A percentile compares a stretch with the other conserved stretches of the same genome.
phyloP scores from a whole-genome alignment of 176 grass and related monocot species.

The Dactylis glomerata region DNA sequence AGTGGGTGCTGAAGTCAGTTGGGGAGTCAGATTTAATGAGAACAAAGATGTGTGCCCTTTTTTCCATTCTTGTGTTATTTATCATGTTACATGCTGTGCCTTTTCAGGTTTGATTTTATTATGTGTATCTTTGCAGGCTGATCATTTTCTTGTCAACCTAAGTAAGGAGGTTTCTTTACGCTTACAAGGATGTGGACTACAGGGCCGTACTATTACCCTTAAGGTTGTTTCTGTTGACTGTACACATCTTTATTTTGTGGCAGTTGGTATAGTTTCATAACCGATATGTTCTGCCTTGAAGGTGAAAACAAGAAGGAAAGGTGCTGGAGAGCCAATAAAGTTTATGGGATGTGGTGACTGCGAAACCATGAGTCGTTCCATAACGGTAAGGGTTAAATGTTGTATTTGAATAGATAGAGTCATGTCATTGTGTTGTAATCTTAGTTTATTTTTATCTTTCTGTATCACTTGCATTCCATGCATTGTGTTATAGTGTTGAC shows the following conservation, averaged over 20 bases:
- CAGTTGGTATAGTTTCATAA: slow-evolving; percentile 10
- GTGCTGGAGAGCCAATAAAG: slow-evolving; percentile 81
- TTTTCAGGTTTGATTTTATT: slow-evolving; percentile 27
- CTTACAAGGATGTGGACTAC: slow-evolving; percentile 82
- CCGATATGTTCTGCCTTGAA: slow-evolving; percentile 35
- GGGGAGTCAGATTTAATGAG: slow-evolving; percentile 92
- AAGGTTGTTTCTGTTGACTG: slow-evolving; percentile 55
- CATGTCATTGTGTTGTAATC: neutral
- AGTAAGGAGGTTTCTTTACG: slow-evolving; percentile 93
- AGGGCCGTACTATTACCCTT: slow-evolving; percentile 84
- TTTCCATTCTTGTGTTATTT: neutral
- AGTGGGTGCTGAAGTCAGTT: slow-evolving; percentile 92
- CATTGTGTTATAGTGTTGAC: neutral
- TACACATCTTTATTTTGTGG: slow-evolving; percentile 16
- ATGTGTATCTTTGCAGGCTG: slow-evolving; percentile 51
- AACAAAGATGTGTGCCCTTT: slow-evolving; percentile 65
- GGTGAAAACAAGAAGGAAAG: slow-evolving; percentile 78
- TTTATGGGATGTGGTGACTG: slow-evolving; percentile 97
- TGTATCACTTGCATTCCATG: slow-evolving; percentile 7
- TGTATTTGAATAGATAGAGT: slow-evolving; percentile 4
- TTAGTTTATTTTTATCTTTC: slow-evolving; percentile 14
- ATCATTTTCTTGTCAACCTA: slow-evolving; percentile 82
- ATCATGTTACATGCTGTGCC: neutral
- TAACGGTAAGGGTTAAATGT: slow-evolving; percentile 52
- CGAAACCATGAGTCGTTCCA: slow-evolving; percentile 78